Evolutionary conservation across 1,284 basidiomycete species (phyloP).

Genomic region (Heterobasidion annosum): DNA sequence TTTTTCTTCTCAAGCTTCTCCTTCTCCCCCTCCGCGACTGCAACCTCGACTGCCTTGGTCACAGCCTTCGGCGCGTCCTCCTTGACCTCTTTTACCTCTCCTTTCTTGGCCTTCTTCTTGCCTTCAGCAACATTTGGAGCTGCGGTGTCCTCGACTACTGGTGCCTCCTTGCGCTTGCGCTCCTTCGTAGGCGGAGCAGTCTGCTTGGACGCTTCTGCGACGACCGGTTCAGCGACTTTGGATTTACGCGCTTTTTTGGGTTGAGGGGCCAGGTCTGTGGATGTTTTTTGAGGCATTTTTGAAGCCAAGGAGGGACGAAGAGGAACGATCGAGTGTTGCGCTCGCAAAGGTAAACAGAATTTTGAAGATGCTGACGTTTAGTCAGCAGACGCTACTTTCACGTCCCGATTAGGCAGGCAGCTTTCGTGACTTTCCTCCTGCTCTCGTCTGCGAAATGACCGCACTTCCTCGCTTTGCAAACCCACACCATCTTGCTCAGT

Average conservation of each 20-base stretch:
- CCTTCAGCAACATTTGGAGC: slow-evolving; percentile 6
- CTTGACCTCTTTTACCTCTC: not conserved
- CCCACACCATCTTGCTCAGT: slow-evolving; percentile 15
- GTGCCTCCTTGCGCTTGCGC: not conserved
- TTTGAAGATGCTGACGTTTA: not conserved
- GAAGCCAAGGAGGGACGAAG: not conserved
- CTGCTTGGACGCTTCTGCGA: not conserved
- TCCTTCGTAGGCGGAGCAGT: not conserved
- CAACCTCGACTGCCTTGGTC: slow-evolving; percentile 6
- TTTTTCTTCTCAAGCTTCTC: slow-evolving; percentile 2
- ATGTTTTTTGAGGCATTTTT: slow-evolving; percentile 1
- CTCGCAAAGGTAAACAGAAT: not conserved
- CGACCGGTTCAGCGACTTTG: not conserved
- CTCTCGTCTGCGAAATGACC: not conserved
- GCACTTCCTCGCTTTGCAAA: slow-evolving; percentile 19
- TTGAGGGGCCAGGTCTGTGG: not conserved
- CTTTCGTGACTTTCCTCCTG: not conserved
- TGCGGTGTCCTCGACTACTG: not conserved
- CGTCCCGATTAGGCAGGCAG: not conserved
- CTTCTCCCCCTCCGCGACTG: slow-evolving; percentile 11
- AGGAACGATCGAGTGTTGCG: not conserved
- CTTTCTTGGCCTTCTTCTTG: slow-evolving; percentile 1
- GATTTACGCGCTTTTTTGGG: not conserved
- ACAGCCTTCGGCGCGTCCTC: slow-evolving; percentile 6
- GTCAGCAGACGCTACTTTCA: not conserved